Base-by-base conservation (phyloP, 768 basidiomycete genomes). In the Mycena galericulata region DNA sequence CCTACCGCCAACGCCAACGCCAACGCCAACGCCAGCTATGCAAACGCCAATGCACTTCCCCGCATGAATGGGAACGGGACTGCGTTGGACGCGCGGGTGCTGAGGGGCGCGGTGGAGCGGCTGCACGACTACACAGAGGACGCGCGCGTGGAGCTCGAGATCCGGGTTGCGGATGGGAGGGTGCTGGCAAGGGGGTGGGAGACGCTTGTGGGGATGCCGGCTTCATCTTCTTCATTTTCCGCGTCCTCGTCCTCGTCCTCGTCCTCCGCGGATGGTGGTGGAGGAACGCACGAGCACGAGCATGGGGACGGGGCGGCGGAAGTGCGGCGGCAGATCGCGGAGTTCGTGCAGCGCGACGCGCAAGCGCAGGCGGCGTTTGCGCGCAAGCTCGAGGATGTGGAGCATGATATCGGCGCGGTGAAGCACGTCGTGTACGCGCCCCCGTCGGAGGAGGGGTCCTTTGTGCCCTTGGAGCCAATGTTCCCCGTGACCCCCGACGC, bases 121-220 rank as follows among this genome's bases (percentile, higher is more conserved):
- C 82, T 96, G 46, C 84, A 88, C 59, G 92, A 96, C 75, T 92
- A 86, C 74, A 87, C 87, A 5, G 94, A 95, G 75, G 94, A 95
- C 70, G 88, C 88, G 1, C 88, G 92, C 1, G 94, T 96, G 12
- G 94, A 95, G 75, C 80, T 96, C 24, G 94, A 95, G 79, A 95
- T 95, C 43, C 87, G 88, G 26, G 80, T 90, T 12, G 86, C 91
- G 2, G 94, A 96, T 74, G 93, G 93, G 69, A 85, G 84, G 14
- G 84, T 95, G 17, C 81, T 90, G 0, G 81, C 82, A 8, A 84
- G 84, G 10, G 93, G 93, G 4, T 95, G 89, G 66, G 88, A 90
- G 71, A 89, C 91, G 0, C 76, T 94, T n/a, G 79, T 94, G n/a
- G n/a, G n/a, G n/a, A n/a, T n/a, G n/a, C n/a, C n/a, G n/a, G n/a